Percentiles rank a stretch among this genome's conserved stretches.
These are phyloP conservation scores for Piromyces sp. DNA, from an alignment of 192 early-diverging fungal species.

Conservation along the genomic window DNA sequence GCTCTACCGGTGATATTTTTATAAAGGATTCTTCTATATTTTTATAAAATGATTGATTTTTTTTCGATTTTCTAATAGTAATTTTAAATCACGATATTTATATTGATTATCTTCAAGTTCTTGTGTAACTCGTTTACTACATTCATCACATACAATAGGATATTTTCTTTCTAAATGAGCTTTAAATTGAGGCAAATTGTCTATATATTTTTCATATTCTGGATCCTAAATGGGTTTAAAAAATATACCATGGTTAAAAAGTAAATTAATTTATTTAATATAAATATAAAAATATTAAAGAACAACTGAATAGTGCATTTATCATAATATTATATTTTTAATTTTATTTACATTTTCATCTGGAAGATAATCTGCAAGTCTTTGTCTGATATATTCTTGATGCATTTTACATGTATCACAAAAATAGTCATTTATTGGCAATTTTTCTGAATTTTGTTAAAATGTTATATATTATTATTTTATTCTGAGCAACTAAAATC, in stretches of 20 bases:
- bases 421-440: neutral
- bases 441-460: neutral
- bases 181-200: neutral
- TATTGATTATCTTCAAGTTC: neutral
- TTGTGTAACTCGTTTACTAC: neutral
- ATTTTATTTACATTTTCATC: neutral
- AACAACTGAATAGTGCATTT: too few species aligned
- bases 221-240: neutral
- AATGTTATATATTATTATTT: neutral
- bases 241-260: too few species aligned
- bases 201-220: neutral
- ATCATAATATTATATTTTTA: neutral
- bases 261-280: too few species aligned
- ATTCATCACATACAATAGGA: neutral
- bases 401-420: neutral
- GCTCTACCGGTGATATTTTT: neutral
- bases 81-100: neutral
- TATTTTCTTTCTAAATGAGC: neutral
- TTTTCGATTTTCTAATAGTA: neutral
- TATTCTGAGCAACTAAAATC: too few species aligned
- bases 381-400: neutral
- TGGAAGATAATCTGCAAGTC: neutral
- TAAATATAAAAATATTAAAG: too few species aligned
- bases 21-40: neutral
- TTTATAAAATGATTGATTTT: neutral